phyloP scores from a whole-genome alignment of 1,139 yeast genomes.

The Hanseniaspora uvarum region DNA sequence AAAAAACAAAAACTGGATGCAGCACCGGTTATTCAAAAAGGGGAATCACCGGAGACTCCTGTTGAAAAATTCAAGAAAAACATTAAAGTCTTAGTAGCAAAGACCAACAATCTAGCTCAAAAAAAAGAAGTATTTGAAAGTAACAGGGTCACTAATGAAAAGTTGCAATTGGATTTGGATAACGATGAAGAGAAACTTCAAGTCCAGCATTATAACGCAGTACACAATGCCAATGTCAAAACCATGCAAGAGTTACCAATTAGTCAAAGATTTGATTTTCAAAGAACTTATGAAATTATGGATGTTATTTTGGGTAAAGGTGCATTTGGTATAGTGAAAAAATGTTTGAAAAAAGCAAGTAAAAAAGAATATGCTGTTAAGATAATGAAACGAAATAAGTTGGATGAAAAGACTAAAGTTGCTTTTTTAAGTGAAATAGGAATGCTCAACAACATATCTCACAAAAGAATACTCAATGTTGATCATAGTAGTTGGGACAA shows the following conservation, averaged over 20 bases:
- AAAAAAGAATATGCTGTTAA: conserved; percentile 86
- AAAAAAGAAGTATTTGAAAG: neutral
- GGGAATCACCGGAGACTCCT: neutral
- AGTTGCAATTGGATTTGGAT: neutral
- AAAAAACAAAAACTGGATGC: neutral
- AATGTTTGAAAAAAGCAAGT: conserved; percentile 73
- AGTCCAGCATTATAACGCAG: neutral
- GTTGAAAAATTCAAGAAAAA: neutral
- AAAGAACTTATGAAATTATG: conserved; percentile 64
- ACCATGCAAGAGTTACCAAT: neutral
- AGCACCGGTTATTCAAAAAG: neutral
- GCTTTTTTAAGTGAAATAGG: conserved; percentile 81
- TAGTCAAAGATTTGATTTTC: conserved; percentile 39
- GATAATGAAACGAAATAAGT: conserved; percentile 71
- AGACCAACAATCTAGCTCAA: neutral
- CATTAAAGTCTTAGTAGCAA: neutral
- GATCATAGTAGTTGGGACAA: conserved; percentile 78
- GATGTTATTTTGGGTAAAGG: conserved; percentile 89
- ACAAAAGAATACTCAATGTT: conserved; percentile 72
- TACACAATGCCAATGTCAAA: neutral
- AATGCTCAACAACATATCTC: conserved; percentile 64
- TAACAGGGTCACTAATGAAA: neutral
- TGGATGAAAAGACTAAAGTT: conserved; percentile 57
- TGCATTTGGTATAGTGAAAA: conserved; percentile 90
- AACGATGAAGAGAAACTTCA: conserved; percentile 2